Evolutionary conservation across 2,329 filamentous ascomycete species (phyloP), one percentile per base, ranked within the genome.

Genomic region (Emericellopsis cladophorae): DNA sequence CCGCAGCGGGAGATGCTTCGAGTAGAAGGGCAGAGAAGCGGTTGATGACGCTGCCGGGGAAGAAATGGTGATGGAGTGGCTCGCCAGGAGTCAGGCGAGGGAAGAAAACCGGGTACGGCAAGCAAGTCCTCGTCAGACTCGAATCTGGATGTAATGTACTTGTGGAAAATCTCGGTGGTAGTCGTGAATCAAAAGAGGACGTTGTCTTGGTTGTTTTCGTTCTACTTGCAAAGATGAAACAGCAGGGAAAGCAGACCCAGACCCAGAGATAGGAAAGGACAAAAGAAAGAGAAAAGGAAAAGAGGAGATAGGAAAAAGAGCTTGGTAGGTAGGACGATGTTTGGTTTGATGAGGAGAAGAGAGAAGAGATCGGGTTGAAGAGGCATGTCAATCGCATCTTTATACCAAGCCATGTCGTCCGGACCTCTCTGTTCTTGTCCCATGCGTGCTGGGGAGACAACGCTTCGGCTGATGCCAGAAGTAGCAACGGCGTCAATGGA

Each of bases 1-100:
- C 44, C 58, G 62, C 50, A 63, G 46, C 49, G 64, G 55, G 51
- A 64, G 45, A 51, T 61, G 57, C 49, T 60, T 59, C 51, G 63
- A 53, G 56, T 66, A 58, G 54, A 64, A 50, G 49, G 65, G 53
- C 57, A 62, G 52, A 32, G 45, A 43, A 46, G 57, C 48, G 46
- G 38, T 14, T 10, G 51, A 38, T 41, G 51, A 51, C 45, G 55
- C 45, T 34, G 48, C 18, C 41, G 55, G 52, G 47, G 54, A 53
- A 48, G 50, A 37, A 61, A 63, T 62, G 39, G 52, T 61, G 56
- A 46, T 44, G 38, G 44, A 40, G 23, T 33, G 21, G 12, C 40
- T 32, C 31, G 26, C 22, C 35, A 37, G 38, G 10, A 34, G 31
- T 14, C 15, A 39, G 37, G 37, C 24, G 37, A 32, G 37, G 14